phyloP scores from a whole-genome alignment of 305 asterid species.

The Nicotiana rustica region DNA sequence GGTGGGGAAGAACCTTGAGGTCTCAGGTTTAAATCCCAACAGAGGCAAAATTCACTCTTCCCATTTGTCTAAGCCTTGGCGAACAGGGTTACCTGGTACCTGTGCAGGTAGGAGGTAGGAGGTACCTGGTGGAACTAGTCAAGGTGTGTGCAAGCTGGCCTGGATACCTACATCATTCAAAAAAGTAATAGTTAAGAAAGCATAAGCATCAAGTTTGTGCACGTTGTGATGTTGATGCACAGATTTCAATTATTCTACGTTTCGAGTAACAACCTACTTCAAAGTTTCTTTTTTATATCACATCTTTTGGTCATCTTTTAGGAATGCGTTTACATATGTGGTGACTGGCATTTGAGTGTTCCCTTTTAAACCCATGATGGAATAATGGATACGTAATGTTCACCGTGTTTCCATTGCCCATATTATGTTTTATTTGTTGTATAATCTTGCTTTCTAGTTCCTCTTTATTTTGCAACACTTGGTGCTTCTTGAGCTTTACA shows the following conservation, averaged over 20 bases:
- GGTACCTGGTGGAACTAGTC: too few species aligned
- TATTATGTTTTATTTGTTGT: conserved; percentile 12
- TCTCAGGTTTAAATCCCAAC: too few species aligned
- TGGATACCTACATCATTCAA: too few species aligned
- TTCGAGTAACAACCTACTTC: conserved; percentile 10
- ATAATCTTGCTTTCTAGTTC: conserved; percentile 1
- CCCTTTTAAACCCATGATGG: neutral
- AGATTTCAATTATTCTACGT: conserved; percentile 1
- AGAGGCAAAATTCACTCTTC: too few species aligned
- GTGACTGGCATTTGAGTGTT: neutral
- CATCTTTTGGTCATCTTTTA: conserved; percentile 18
- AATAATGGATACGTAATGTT: conserved; percentile 3
- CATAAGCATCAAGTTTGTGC: neutral
- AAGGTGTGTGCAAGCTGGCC: too few species aligned
- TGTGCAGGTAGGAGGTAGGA: neutral
- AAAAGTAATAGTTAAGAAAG: too few species aligned
- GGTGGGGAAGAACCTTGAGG: too few species aligned
- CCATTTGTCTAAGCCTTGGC: neutral
- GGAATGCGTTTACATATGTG: neutral
- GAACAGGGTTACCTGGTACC: neutral
- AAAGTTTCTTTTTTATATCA: neutral
- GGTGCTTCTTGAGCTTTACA: conserved; percentile 14
- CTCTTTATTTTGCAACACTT: conserved; percentile 16
- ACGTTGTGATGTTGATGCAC: conserved; percentile 20
- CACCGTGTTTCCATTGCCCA: conserved; percentile 6